A percentile compares a stretch with the other conserved stretches of the same genome.
These are phyloP conservation scores for Zymoseptoria brevis DNA, from an alignment of 2,329 filamentous ascomycete genomes.

Conservation along the genomic window DNA sequence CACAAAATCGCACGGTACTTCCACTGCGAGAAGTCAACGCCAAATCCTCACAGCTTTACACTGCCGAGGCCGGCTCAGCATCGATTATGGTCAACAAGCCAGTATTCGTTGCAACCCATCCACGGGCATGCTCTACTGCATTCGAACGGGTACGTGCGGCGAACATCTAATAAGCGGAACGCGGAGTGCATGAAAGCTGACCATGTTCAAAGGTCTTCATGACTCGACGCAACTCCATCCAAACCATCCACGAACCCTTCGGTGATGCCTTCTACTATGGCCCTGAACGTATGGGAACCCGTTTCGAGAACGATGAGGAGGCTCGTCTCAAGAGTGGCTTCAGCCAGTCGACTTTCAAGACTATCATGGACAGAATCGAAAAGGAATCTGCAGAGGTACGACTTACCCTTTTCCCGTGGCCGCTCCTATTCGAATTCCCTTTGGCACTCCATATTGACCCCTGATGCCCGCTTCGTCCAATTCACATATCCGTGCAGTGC, in stretches of 20 bases:
- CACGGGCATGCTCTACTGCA: constrained; percentile 88
- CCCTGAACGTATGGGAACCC: constrained; percentile 72
- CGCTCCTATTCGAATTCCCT: no score
- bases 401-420: constrained; percentile 2
- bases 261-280: constrained; percentile 96
- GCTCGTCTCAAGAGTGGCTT: constrained; percentile 54
- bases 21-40: background rate
- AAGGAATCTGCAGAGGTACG: constrained; percentile 65
- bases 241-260: constrained; percentile 90
- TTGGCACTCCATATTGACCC: no score
- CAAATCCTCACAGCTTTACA: background rate
- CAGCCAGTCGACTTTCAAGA: constrained; percentile 61
- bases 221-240: constrained; percentile 74
- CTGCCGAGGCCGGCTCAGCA: background rate
- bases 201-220: constrained; percentile 71
- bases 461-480: no score
- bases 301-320: constrained; percentile 65
- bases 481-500: no score
- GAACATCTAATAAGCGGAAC: background rate
- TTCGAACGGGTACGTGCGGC: constrained; percentile 72
- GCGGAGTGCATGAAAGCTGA: constrained; percentile 6
- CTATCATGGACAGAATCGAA: constrained; percentile 69
- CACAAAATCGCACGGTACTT: background rate
- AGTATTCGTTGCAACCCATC: constrained; percentile 90
- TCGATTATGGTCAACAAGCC: constrained; percentile 62